Evolutionary conservation across 306 rosid genomes (phyloP).

Genomic region (Ammopiptanthus mongolicus): DNA sequence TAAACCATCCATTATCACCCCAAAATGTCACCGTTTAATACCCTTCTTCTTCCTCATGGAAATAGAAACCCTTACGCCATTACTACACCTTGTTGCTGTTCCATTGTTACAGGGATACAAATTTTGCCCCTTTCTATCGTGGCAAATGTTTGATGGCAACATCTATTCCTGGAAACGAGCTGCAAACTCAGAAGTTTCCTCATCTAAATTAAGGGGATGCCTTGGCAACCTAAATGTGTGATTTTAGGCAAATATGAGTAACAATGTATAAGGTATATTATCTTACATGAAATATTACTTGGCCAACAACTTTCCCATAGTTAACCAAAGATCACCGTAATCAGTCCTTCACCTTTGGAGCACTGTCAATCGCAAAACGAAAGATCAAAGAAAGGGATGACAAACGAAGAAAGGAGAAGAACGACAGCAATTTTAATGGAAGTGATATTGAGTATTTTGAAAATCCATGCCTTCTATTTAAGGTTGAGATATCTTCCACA

Average conservation of each 20-base stretch:
- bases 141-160: constrained; percentile 18
- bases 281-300: constrained; percentile 95
- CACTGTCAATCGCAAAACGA: too few relatives aligned
- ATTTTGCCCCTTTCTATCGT: constrained; percentile 33
- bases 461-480: constrained; percentile 62
- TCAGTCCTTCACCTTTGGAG: too few relatives aligned
- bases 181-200: constrained; percentile 63
- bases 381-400: too few relatives aligned
- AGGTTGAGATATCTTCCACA: constrained; percentile 45
- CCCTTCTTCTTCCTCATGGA: too few relatives aligned
- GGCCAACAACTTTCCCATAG: constrained; percentile 88
- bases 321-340: too few relatives aligned
- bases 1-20: too few relatives aligned
- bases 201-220: constrained; percentile 56
- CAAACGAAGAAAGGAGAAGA: too few relatives aligned
- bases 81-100: too few relatives aligned
- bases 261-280: background rate
- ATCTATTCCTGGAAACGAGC: constrained; percentile 60
- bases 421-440: constrained; percentile 35
- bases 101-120: too few relatives aligned
- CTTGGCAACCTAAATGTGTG: constrained; percentile 27
- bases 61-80: too few relatives aligned
- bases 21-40: too few relatives aligned
- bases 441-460: constrained; percentile 53
- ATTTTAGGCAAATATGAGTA: background rate